phyloP scores from a whole-genome alignment of 2,329 filamentous ascomycete genomes.

The Nothopassalora personata region DNA sequence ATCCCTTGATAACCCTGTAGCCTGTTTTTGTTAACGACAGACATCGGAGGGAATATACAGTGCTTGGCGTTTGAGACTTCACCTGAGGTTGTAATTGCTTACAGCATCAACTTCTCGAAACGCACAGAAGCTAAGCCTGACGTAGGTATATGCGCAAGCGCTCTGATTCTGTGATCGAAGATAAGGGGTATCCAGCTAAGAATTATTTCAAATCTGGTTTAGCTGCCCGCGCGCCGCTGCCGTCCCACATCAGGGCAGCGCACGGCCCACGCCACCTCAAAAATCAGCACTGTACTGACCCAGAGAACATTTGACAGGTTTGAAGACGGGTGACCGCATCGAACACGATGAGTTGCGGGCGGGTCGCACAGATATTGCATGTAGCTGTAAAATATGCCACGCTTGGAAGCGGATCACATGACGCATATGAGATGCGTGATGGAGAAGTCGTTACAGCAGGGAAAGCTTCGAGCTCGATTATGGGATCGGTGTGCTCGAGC shows the following conservation, averaged over 20 bases:
- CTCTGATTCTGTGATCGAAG: too few relatives aligned
- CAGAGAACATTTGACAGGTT: background rate
- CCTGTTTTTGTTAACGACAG: background rate
- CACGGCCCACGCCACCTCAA: too few relatives aligned
- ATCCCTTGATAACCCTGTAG: background rate
- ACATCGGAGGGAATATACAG: background rate
- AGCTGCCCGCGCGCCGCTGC: too few relatives aligned
- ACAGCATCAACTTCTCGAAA: too few relatives aligned
- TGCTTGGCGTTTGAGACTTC: background rate
- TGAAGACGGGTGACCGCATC: background rate
- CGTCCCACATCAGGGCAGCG: too few relatives aligned
- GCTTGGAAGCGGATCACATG: background rate
- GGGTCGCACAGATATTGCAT: background rate
- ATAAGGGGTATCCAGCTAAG: too few relatives aligned
- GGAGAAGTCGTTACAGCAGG: background rate
- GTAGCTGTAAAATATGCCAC: background rate
- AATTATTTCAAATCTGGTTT: too few relatives aligned
- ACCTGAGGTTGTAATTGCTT: background rate
- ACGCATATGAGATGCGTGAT: constrained; percentile 7
- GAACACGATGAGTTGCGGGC: background rate
- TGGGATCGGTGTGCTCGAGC: constrained; percentile 1
- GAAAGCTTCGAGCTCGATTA: background rate
- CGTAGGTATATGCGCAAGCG: too few relatives aligned
- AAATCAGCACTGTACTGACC: background rate
- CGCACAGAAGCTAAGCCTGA: too few relatives aligned